Conservation (phyloP, 2,329 filamentous ascomycete species). For the Epichloe festucae region DNA sequence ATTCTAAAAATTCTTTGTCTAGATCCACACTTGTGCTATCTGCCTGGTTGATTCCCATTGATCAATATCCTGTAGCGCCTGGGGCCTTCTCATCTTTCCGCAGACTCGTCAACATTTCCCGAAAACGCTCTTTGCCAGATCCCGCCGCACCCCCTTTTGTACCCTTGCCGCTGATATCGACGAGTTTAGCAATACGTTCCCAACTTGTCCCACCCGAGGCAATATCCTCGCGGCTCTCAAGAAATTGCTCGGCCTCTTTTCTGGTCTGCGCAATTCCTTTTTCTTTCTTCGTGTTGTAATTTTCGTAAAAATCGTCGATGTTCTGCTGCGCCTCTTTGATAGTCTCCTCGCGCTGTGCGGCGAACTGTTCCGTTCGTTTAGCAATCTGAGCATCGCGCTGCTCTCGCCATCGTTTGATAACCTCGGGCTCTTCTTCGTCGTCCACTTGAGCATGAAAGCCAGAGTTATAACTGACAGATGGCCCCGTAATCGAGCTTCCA, state of each 20-base stretch:
- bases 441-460: slow-evolving; percentile 43
- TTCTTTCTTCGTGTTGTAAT: slow-evolving; percentile 97
- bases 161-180: slow-evolving; percentile 94
- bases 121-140: slow-evolving; percentile 91
- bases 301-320: slow-evolving; percentile 98
- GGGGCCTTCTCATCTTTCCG: slow-evolving; percentile 86
- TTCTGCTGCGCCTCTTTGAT: slow-evolving; percentile 82
- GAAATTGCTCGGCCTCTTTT: slow-evolving; percentile 86
- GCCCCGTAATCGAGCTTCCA: slow-evolving; percentile 52
- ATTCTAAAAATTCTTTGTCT: background rate
- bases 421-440: slow-evolving; percentile 75
- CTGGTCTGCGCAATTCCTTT: slow-evolving; percentile 81
- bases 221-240: slow-evolving; percentile 80
- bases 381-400: slow-evolving; percentile 70
- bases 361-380: slow-evolving; percentile 75
- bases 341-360: slow-evolving; percentile 70
- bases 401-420: slow-evolving; percentile 85
- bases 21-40: background rate
- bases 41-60: slow-evolving; percentile 10
- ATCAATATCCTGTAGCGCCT: slow-evolving; percentile 52
- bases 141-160: slow-evolving; percentile 73
- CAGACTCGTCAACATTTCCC: slow-evolving; percentile 74
- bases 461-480: slow-evolving; percentile 49
- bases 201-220: slow-evolving; percentile 92
- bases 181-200: slow-evolving; percentile 94